Conservation (phyloP, 2,329 filamentous ascomycete genomes). For the Mycosphaerelloides madeirae region DNA sequence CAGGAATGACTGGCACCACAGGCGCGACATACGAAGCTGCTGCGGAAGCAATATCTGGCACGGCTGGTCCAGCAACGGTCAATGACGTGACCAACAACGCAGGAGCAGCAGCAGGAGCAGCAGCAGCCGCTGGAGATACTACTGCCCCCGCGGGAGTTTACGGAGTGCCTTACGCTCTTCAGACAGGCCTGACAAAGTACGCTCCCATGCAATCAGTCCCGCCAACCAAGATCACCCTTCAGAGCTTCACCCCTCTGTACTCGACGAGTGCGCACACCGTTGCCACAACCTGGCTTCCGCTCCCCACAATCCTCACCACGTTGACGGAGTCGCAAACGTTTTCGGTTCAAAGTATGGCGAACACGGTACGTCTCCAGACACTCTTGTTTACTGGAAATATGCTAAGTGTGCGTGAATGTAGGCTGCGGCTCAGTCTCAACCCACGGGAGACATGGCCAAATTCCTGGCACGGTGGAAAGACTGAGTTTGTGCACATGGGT, state of each 20-base stretch:
- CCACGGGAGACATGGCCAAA: slow-evolving; percentile 52
- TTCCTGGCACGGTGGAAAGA: slow-evolving; percentile 58
- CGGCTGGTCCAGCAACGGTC: slow-evolving; percentile 35
- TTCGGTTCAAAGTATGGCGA: slow-evolving; percentile 50
- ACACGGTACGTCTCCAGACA: slow-evolving; percentile 48
- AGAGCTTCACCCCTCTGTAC: slow-evolving; percentile 46
- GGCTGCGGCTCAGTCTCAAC: slow-evolving; percentile 51
- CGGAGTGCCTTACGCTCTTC: slow-evolving; percentile 50
- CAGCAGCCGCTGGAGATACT: slow-evolving; percentile 9
- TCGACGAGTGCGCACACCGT: slow-evolving; percentile 53
- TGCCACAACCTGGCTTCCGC: slow-evolving; percentile 48
- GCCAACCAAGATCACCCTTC: slow-evolving; percentile 54
- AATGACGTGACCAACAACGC: slow-evolving; percentile 28
- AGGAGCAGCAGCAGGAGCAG: slow-evolving; percentile 11
- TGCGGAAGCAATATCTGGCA: slow-evolving; percentile 35
- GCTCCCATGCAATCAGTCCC: slow-evolving; percentile 59
- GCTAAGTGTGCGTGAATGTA: slow-evolving; percentile 32
- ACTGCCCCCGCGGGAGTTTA: slow-evolving; percentile 2
- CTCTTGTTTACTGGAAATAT: slow-evolving; percentile 14
- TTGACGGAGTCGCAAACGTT: slow-evolving; percentile 50
- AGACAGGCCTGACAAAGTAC: slow-evolving; percentile 55
- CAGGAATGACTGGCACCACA: slow-evolving; percentile 60
- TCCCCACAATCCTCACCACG: slow-evolving; percentile 46
- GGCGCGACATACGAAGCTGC: slow-evolving; percentile 37
- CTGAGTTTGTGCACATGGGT: slow-evolving; percentile 28